Evolutionary conservation across 306 rosid species (phyloP).

Genomic region (Cucurbita argyrosperma): DNA sequence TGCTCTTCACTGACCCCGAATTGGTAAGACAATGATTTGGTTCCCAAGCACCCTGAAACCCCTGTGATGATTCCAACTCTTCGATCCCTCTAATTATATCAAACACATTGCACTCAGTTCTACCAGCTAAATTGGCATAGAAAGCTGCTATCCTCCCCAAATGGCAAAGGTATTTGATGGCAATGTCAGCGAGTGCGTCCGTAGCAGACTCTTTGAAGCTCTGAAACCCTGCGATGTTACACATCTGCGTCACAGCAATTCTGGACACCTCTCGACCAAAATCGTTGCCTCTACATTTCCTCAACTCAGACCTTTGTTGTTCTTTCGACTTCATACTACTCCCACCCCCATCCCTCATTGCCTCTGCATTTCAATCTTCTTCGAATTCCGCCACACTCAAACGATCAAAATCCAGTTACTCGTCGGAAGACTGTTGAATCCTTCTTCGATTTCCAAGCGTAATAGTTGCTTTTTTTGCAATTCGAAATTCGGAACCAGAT

Average conservation of each 20-base stretch:
- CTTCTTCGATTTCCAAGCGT: neutral
- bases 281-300: constrained; percentile 22
- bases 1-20: constrained; percentile 23
- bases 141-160: constrained; percentile 42
- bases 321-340: constrained; percentile 18
- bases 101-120: constrained; percentile 53
- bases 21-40: constrained; percentile 21
- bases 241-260: constrained; percentile 57
- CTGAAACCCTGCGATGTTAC: constrained; percentile 44
- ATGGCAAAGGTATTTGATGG: constrained; percentile 49
- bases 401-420: neutral
- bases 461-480: neutral
- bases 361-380: neutral
- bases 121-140: constrained; percentile 53
- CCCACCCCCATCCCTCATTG: constrained; percentile 39
- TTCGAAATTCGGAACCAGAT: no score
- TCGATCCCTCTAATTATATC: constrained; percentile 52
- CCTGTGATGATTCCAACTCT: constrained; percentile 38
- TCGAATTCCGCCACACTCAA: neutral
- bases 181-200: constrained; percentile 48
- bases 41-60: constrained; percentile 37
- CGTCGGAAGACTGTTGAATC: no score
- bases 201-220: constrained; percentile 42
- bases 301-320: neutral
- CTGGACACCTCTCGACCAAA: constrained; percentile 44